These are phyloP conservation scores for Arabis hirsuta DNA, from an alignment of 345 rosid species.

Conservation along the genomic window DNA sequence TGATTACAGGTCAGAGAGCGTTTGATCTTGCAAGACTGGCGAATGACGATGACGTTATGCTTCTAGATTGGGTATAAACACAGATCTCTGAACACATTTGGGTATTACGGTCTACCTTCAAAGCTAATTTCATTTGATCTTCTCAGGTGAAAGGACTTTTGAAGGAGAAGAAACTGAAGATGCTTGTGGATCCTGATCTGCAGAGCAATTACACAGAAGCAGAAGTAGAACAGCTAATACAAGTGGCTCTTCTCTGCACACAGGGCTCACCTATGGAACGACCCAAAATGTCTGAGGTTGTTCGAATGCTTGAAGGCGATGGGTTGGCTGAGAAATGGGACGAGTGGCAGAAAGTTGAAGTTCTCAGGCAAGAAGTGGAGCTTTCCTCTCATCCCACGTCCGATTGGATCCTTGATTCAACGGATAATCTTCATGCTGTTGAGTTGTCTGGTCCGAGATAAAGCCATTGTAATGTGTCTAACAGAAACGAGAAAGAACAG, in stretches of 20 bases:
- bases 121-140: conserved; percentile 19
- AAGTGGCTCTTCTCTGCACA: conserved; percentile 89
- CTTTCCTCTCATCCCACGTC: conserved; percentile 69
- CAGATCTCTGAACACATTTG: background rate
- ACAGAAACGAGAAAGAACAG: conserved; percentile 27
- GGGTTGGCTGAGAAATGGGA: conserved; percentile 93
- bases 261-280: conserved; percentile 91
- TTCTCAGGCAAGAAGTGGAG: conserved; percentile 81
- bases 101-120: background rate
- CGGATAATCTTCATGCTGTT: conserved; percentile 85
- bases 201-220: conserved; percentile 69
- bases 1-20: conserved; percentile 94
- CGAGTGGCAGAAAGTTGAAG: conserved; percentile 92
- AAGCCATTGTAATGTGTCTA: conserved; percentile 33
- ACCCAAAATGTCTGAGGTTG: conserved; percentile 95
- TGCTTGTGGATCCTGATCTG: conserved; percentile 93
- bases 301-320: conserved; percentile 94
- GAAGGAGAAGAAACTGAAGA: conserved; percentile 82
- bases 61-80: conserved; percentile 83
- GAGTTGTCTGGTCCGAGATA: conserved; percentile 96
- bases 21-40: conserved; percentile 96
- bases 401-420: conserved; percentile 87
- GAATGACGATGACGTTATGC: conserved; percentile 91
- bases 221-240: conserved; percentile 90
- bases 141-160: conserved; percentile 85